Evolutionary conservation across 2,329 filamentous ascomycete species (phyloP).

Genomic region (Stemphylium beticola): DNA sequence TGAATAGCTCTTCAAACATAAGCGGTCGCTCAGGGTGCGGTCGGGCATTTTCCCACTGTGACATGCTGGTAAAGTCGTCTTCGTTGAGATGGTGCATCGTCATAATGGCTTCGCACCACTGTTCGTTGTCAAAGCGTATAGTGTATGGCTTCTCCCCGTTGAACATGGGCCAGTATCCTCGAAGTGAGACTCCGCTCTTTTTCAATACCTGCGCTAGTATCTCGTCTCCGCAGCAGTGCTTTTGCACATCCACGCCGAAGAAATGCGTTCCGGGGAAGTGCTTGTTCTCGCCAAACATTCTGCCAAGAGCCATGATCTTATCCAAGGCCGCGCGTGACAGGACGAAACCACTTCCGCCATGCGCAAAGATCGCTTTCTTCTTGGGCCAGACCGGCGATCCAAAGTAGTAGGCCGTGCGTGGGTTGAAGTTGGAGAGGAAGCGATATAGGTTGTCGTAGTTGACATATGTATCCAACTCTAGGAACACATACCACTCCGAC

Average conservation of each 20-base stretch:
- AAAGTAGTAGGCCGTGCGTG: slow-evolving; percentile 47
- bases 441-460: slow-evolving; percentile 50
- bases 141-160: slow-evolving; percentile 52
- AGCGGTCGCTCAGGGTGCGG: slow-evolving; percentile 33
- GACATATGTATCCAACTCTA: slow-evolving; percentile 48
- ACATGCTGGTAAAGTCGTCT: slow-evolving; percentile 36
- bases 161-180: slow-evolving; percentile 54
- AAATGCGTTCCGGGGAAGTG: slow-evolving; percentile 41
- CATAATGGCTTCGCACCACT: slow-evolving; percentile 54
- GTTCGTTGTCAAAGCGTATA: slow-evolving; percentile 46
- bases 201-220: slow-evolving; percentile 48
- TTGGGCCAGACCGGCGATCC: slow-evolving; percentile 48
- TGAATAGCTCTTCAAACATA: slow-evolving; percentile 45
- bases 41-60: slow-evolving; percentile 36
- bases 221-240: slow-evolving; percentile 49
- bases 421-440: slow-evolving; percentile 48
- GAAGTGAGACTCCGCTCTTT: slow-evolving; percentile 43
- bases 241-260: slow-evolving; percentile 44
- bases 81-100: slow-evolving; percentile 47
- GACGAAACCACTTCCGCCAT: slow-evolving; percentile 53
- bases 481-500: slow-evolving; percentile 46
- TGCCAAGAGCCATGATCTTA: slow-evolving; percentile 45
- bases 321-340: slow-evolving; percentile 59
- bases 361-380: slow-evolving; percentile 49
- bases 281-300: slow-evolving; percentile 45